These are phyloP conservation scores for Tolypocladium inflatum DNA, from an alignment of 2,329 filamentous ascomycete genomes.

Conservation along the genomic window DNA sequence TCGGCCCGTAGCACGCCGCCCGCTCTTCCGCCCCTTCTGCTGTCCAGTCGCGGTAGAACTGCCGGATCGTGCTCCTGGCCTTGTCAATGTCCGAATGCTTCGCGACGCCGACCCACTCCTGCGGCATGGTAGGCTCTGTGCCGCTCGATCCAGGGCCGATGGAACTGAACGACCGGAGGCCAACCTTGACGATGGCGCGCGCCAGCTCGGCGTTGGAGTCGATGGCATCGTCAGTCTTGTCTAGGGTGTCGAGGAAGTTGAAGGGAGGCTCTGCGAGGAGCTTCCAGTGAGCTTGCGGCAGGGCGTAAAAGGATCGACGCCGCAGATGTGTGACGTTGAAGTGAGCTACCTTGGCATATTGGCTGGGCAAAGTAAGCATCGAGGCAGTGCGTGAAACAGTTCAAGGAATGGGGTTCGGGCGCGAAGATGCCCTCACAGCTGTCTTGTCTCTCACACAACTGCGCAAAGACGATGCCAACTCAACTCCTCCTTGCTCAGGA, in stretches of 20 bases:
- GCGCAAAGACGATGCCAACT: neutral
- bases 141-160: conserved; percentile 24
- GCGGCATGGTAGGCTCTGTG: conserved; percentile 37
- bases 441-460: neutral
- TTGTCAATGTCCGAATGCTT: conserved; percentile 76
- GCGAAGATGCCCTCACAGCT: neutral
- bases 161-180: conserved; percentile 58
- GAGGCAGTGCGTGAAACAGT: neutral
- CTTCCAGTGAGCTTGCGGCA: conserved; percentile 76
- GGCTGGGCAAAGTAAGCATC: conserved; percentile 35
- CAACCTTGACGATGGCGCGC: conserved; percentile 63
- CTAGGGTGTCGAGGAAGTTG: conserved; percentile 68
- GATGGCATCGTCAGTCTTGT: conserved; percentile 76
- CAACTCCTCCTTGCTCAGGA: neutral
- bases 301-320: conserved; percentile 84
- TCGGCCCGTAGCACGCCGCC: conserved; percentile 64
- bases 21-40: conserved; percentile 66
- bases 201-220: conserved; percentile 80
- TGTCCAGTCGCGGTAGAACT: conserved; percentile 95
- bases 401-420: neutral
- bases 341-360: conserved; percentile 78
- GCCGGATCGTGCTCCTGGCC: conserved; percentile 81
- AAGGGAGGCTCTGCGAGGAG: conserved; percentile 76
- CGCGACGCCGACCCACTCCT: conserved; percentile 61
- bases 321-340: conserved; percentile 86